Conservation (phyloP, 768 basidiomycete species). For the Strobilomyces dryophilus region DNA sequence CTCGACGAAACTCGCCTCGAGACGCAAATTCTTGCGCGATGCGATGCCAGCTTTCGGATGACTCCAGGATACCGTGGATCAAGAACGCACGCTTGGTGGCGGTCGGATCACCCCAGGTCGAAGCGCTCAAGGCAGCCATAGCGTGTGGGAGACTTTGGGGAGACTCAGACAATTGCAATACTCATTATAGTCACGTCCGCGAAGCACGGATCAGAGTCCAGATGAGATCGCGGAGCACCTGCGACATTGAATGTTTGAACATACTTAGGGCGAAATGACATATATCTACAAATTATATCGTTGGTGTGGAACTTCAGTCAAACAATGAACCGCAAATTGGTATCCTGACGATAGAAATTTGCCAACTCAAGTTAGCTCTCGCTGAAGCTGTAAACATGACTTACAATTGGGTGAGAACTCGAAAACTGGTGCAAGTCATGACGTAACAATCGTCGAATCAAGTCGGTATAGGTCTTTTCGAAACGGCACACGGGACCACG, state of each 20-base stretch:
- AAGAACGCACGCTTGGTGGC: constrained; percentile 17
- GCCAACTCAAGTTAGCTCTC: background rate
- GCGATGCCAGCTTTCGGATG: constrained; percentile 14
- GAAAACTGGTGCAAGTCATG: constrained; percentile 33
- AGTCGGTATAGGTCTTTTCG: constrained; percentile 4
- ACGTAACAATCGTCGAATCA: background rate
- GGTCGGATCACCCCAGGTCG: constrained; percentile 17
- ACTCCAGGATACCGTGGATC: constrained; percentile 16
- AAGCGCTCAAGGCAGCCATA: constrained; percentile 3
- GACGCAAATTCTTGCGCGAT: constrained; percentile 14
- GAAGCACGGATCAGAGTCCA: background rate
- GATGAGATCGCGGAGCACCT: background rate
- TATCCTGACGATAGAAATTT: constrained; percentile 19
- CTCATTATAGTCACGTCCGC: too few relatives aligned
- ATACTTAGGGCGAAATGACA: constrained; percentile 25
- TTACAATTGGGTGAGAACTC: constrained; percentile 40
- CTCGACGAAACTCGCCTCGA: constrained; percentile 6
- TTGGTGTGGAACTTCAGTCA: constrained; percentile 6
- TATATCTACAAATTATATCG: constrained; percentile 2
- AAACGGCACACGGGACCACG: background rate
- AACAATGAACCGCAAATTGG: constrained; percentile 27
- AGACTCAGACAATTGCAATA: background rate
- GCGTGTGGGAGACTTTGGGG: background rate
- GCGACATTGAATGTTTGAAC: background rate
- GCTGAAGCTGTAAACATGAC: constrained; percentile 7